Base-by-base conservation (phyloP, 2,329 filamentous ascomycete species). In the Colletotrichum orbiculare region DNA sequence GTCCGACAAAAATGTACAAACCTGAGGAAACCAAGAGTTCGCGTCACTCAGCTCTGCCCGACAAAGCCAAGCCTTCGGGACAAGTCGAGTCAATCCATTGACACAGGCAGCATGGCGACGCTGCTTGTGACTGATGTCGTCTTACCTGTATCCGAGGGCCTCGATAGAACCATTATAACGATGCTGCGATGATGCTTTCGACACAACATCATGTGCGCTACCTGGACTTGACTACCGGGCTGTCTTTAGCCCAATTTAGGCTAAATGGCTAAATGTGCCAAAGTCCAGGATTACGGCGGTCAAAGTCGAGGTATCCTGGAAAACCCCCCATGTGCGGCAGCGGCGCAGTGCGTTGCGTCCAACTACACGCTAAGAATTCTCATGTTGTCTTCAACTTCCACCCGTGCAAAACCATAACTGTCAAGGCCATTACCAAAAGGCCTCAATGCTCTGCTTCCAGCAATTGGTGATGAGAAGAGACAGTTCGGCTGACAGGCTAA, bases 251-350 rank as follows among this genome's bases (percentile, higher is more conserved):
- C 62, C 62, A 38, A 48, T 17, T 62, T 11, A 53, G 62, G 58
- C 58, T 65, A 65, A 65, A 65, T 63, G 58, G 58, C 11, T 56
- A 45, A 54, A 62, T 62, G 25, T 42, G 42, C 17, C 17, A 62
- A 33, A 50, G 38, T 15, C 56, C 54, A 50, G 57, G 56, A 43
- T 42, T 15, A 41, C 47, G 43, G 48, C 12, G 47, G 38, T 33
- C 55, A 60, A 34, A 15, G 43, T 49, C 39, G 52, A 46, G 39
- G 41, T 42, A 54, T 33, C 62, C 46, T 61, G 50, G 50, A 41
- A 9, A 34, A 12, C 54, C 35, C 38, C 34, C 54, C 39, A 48
- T 56, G 52, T 39, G 58, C 49, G 62, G 58, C 37, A 38, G 58
- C 52, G 52, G 50, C 49, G 62, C 15, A 55, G 45, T 41, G 25